phyloP scores from a whole-genome alignment of 495 filamentous ascomycete species.

The Aspergillus haitiensis region DNA sequence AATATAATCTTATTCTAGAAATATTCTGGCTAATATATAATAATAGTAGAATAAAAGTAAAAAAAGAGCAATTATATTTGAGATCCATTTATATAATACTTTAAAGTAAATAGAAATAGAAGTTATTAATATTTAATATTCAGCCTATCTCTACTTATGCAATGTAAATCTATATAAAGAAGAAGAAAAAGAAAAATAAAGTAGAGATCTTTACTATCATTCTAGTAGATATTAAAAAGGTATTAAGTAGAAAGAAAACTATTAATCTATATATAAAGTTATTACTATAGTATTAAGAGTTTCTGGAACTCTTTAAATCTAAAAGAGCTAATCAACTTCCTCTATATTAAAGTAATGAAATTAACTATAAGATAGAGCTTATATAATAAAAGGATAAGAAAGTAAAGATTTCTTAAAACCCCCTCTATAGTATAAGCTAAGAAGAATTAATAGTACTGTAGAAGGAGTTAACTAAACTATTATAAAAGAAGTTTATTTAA shows the following conservation, averaged over 20 bases:
- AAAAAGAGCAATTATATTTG: neutral
- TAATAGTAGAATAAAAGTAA: neutral
- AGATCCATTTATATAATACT: constrained; percentile 7
- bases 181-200: constrained; percentile 5
- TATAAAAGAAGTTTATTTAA: constrained; percentile 11
- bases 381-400: constrained; percentile 9
- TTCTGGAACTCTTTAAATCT: constrained; percentile 8
- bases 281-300: neutral
- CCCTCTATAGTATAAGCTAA: neutral
- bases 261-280: constrained; percentile 8
- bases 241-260: neutral
- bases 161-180: constrained; percentile 5
- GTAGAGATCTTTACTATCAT: constrained; percentile 9
- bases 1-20: neutral
- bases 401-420: neutral
- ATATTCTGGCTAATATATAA: neutral
- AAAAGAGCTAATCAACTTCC: neutral
- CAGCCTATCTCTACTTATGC: neutral
- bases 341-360: constrained; percentile 4
- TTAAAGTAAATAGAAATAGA: constrained; percentile 5
- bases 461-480: constrained; percentile 2
- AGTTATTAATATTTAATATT: neutral
- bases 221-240: neutral
- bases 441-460: constrained; percentile 10
- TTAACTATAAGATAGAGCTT: constrained; percentile 8